Base-by-base conservation (phyloP, 805 yeast genomes). In the Ogataea naganishii region DNA sequence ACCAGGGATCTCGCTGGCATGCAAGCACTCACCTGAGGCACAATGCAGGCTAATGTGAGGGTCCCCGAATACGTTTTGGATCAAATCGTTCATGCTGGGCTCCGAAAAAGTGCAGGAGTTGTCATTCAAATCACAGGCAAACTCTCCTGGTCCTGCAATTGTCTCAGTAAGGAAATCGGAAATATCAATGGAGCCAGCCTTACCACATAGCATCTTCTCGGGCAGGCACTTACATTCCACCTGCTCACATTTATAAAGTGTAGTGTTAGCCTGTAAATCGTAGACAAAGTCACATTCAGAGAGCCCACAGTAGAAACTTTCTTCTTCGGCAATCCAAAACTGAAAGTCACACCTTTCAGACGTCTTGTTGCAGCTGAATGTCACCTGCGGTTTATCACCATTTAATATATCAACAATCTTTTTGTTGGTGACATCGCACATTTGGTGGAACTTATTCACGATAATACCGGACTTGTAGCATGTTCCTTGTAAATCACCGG, bases 31-130 rank as follows among this genome's bases (percentile, higher is more conserved):
- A 27, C 95, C 89, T 2, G 95, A 75, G 7, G 61, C 58, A 58
- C 98, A 92, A 26, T 70, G 65, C 32, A 92, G 61, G 2, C 88
- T 79, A 47, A 92, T 92, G 41, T 75, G 69, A 1, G 89, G 83
- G 50, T 92, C 98, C n/a, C 98, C 98, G 58, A 92, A 92, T 3
- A 92, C 94, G 6, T 84, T 75, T 35, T 75, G 66, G 34, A 92
- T 92, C 46, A 92, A 66, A 40, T 83, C 94, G 57, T 92, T 83
- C 96, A 92, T 89, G 32, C 92, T 78, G 26, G 98, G 97, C 50
- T 92, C 98, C 3, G 89, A 78, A 47, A 92, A 92, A 27, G 64
- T 64, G 59, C 98, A 92, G 26, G 64, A 56, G 24, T 65, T 71
- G 11, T 68, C 51, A 5, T 58, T 52, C 14, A 82, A 52, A 51